Evolutionary conservation across 83 land plant genomes (phyloP), one percentile per base, ranked within the genome.

Genomic region (Larix sibirica): DNA sequence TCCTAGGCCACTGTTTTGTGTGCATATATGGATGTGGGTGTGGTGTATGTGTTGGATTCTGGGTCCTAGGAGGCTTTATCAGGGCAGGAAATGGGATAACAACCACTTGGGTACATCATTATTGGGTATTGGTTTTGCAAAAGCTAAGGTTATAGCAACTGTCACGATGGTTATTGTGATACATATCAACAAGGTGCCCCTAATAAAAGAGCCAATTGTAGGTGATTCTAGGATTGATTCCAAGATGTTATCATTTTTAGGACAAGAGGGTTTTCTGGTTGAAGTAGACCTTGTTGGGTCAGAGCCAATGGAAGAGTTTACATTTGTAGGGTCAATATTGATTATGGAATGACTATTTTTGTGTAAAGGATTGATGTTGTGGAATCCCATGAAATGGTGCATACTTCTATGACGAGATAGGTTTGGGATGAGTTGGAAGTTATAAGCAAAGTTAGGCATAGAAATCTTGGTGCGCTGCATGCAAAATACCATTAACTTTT

Each of bases 191-290:
- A 76, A 80, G 54, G 84, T 88, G n/a, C 92, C 92, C 40, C 82
- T 92, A 74, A 84, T 88, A 62, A 87, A 85, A 47, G 95, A 90
- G 38, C 91, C 95, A 7, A 89, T 89, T n/a, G 68, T 86, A 64
- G 89, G 90, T 82, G 77, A 61, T 79, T 80, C 87, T 36, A 36
- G 66, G 21, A 81, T 85, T 23, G 28, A 38, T 26, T 73, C 87
- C 26, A 85, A 81, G 65, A 64, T 77, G 79, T 75, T 85, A 62
- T n/a, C 81, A 14, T 62, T 62, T 23, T 40, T 82, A 40, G 83
- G 87, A n/a, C 86, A 85, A 44, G 59, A 75, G 18, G 90, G 90
- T 23, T 80, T 81, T 16, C 62, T 80, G 6, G 81, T 73, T 70
- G 88, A 83, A 18, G 64, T 82, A 56, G 88, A 84, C 62, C 92